Evolutionary conservation across 2,329 filamentous ascomycete genomes (phyloP), one percentile per base, ranked within the genome.

Genomic region (Aspergillus fijiensis): DNA sequence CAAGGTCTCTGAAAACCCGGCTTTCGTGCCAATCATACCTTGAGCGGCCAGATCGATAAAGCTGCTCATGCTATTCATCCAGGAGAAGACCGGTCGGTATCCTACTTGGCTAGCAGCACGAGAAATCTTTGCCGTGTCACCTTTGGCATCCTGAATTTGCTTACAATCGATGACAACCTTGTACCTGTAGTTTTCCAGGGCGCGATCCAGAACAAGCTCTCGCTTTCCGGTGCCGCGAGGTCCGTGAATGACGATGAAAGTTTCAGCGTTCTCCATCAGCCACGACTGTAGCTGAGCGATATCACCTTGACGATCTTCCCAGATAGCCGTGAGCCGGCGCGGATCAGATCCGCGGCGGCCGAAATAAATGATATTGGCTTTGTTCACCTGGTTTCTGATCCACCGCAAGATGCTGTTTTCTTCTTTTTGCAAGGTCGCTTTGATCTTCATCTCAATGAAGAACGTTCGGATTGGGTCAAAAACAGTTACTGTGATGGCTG

Each of bases 391-490:
- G 49, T 83, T 84, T 71, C 89, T 89, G 71, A 97, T 85, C 94
- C 92, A 96, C 61, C 88, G 86, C 75, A 91, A 90, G 16, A 93
- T 70, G 51, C 79, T 83, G 69, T 87, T 94, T 62, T 95, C 87
- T 49, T 86, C 87, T 33, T 95, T 80, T 59, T 90, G 85, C 62
- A 95, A 86, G 0, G 88, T 87, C 51, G 88, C 85, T 33, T 92
- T 92, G 54, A 99, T 88, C 72, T 96, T 92, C 4, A 89, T 84
- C 70, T 92, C 92, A 77, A 98, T 91, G 69, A 96, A 97, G 72
- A 96, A 95, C 0, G 92, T 93, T 49, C 95, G 87, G 60, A 99
- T 93, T 0, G 95, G 95, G 68, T 99, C 95, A 70, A 99, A 98
- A 7, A 98, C 82, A 1, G 91, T 87, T 21, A 97, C 92, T 0